Evolutionary conservation across 148 eudicot species (phyloP).

Genomic region (Vaccinium corymbosum): DNA sequence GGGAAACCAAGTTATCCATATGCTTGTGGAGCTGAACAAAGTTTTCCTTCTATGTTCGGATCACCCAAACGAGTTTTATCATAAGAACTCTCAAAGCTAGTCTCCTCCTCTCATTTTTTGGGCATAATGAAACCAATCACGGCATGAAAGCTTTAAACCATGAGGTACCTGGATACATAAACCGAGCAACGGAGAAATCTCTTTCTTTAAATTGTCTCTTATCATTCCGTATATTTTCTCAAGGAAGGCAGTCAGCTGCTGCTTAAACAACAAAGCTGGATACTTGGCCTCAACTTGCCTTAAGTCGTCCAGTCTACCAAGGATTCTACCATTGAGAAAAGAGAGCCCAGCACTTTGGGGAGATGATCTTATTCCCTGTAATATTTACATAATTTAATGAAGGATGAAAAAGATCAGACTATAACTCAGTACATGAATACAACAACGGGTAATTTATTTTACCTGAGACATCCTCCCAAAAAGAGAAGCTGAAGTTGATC

Average conservation of each 20-base stretch:
- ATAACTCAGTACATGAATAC: background rate
- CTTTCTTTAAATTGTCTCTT: constrained; percentile 93
- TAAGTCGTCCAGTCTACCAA: constrained; percentile 67
- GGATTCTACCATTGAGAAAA: constrained; percentile 68
- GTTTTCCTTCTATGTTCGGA: background rate
- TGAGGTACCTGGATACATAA: constrained; percentile 80
- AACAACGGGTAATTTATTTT: constrained; percentile 13
- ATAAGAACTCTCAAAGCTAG: background rate
- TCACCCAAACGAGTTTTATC: background rate
- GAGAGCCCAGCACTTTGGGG: constrained; percentile 87
- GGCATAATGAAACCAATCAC: background rate
- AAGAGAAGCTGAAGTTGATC: constrained; percentile 81
- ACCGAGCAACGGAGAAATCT: constrained; percentile 91
- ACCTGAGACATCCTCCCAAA: constrained; percentile 98
- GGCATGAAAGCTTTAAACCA: background rate
- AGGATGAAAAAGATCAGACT: background rate
- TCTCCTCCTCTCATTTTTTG: too few species aligned
- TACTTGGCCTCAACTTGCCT: constrained; percentile 97
- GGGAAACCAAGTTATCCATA: background rate
- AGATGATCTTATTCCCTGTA: constrained; percentile 71
- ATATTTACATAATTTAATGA: background rate
- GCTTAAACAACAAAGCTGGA: constrained; percentile 96
- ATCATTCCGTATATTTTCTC: constrained; percentile 99
- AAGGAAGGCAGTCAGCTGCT: constrained; percentile 95
- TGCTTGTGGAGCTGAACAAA: background rate